phyloP scores from a whole-genome alignment of 345 rosid species.

The Ceriops tagal region DNA sequence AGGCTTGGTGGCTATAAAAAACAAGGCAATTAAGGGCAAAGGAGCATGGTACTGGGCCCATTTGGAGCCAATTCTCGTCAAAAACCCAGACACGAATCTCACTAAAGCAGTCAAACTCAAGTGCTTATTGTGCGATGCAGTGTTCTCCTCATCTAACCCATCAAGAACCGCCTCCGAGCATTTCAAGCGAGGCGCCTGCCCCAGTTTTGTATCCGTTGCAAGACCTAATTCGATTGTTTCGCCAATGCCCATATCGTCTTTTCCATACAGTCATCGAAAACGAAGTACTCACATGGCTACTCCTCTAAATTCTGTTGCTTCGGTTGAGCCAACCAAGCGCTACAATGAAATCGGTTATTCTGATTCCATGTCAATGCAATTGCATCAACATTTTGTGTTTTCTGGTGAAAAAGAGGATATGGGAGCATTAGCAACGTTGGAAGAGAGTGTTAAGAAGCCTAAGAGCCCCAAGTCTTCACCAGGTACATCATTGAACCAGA shows the following conservation, averaged over 20 bases:
- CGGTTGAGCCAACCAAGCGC: constrained; percentile 39
- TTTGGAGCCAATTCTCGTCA: constrained; percentile 27
- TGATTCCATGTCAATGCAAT: constrained; percentile 20
- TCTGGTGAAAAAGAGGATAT: constrained; percentile 57
- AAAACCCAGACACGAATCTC: constrained; percentile 33
- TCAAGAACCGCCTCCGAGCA: constrained; percentile 57
- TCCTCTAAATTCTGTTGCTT: constrained; percentile 34
- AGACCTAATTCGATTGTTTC: constrained; percentile 31
- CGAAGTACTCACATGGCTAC: constrained; percentile 29
- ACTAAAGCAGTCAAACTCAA: constrained; percentile 53
- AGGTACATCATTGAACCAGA: constrained; percentile 45
- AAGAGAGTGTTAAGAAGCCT: constrained; percentile 54
- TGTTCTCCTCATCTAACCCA: constrained; percentile 57
- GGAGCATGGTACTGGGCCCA: constrained; percentile 40
- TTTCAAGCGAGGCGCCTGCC: constrained; percentile 51
- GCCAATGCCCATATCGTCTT: constrained; percentile 47
- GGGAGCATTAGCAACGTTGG: constrained; percentile 52
- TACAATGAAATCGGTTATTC: constrained; percentile 22
- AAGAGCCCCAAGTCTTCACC: constrained; percentile 50
- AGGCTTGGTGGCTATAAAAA: constrained; percentile 22
- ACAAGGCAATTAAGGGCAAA: constrained; percentile 31
- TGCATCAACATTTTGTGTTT: constrained; percentile 41
- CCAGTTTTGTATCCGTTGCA: constrained; percentile 37
- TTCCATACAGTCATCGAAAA: constrained; percentile 40
- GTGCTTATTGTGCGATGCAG: constrained; percentile 47